These are phyloP conservation scores for Volvox reticuliferus DNA, from an alignment of 139 green algal species.

Conservation along the genomic window DNA sequence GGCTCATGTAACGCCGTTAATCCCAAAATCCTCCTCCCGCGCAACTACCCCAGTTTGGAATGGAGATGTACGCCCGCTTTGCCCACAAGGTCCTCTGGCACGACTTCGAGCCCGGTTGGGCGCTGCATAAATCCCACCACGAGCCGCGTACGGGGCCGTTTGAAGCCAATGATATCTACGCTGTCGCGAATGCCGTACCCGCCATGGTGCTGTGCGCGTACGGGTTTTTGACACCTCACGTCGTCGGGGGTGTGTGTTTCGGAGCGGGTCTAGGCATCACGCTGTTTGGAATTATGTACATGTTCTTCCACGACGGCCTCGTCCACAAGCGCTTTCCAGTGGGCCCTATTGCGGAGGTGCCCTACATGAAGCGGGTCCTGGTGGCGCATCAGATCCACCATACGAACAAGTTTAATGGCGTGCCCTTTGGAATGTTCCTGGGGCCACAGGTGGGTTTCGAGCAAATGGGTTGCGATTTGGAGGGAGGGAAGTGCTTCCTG, in stretches of 20 bases:
- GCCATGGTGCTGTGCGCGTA: slow-evolving; percentile 93
- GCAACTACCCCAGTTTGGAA: slow-evolving; percentile 65
- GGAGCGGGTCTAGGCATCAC: slow-evolving; percentile 97
- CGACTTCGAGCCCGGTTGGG: slow-evolving; percentile 85
- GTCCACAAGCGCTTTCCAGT: slow-evolving; percentile 95
- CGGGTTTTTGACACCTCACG: slow-evolving; percentile 88
- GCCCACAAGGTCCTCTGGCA: slow-evolving; percentile 96
- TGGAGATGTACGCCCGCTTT: slow-evolving; percentile 94
- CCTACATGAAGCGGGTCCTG: slow-evolving; percentile 89
- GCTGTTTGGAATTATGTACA: slow-evolving; percentile 97
- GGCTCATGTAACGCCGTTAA: background rate
- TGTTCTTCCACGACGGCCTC: slow-evolving; percentile 99
- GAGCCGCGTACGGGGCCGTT: slow-evolving; percentile 91
- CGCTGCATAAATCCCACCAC: slow-evolving; percentile 95
- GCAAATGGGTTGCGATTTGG: background rate
- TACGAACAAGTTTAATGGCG: slow-evolving; percentile 92
- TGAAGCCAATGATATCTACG: slow-evolving; percentile 98
- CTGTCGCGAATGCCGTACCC: slow-evolving; percentile 91
- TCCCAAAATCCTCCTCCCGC: background rate
- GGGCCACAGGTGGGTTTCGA: slow-evolving; percentile 54
- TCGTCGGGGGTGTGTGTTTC: slow-evolving; percentile 88
- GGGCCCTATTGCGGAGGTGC: slow-evolving; percentile 91
- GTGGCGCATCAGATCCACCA: slow-evolving; percentile 97
- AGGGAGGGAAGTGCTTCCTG: too few relatives aligned
- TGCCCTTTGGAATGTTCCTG: slow-evolving; percentile 97